Conservation (phyloP, 495 filamentous ascomycete species). For the Monascus purpureus region DNA sequence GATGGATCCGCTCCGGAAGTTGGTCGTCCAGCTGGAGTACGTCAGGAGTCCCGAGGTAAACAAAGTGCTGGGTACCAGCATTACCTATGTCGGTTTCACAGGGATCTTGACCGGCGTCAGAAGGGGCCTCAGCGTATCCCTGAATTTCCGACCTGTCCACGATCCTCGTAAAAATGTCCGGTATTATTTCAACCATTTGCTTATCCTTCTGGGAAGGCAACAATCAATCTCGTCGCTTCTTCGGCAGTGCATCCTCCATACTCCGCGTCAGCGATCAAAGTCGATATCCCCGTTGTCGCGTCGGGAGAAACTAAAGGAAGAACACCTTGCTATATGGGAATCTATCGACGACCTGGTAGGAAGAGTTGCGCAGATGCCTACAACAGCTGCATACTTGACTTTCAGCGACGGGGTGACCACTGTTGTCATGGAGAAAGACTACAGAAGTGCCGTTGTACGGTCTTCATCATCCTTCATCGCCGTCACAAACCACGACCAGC, state of each 20-base stretch:
- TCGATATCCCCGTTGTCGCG: background rate
- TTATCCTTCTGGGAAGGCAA: conserved; percentile 43
- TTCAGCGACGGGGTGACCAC: conserved; percentile 34
- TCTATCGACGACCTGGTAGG: conserved; percentile 14
- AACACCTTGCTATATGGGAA: conserved; percentile 2
- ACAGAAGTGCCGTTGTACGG: conserved; percentile 23
- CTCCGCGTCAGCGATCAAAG: background rate
- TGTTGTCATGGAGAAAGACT: conserved; percentile 45
- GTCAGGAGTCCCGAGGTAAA: conserved; percentile 15
- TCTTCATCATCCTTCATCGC: conserved; percentile 36
- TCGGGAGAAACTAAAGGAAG: background rate
- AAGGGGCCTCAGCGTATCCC: conserved; percentile 39
- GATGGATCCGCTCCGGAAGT: conserved; percentile 42
- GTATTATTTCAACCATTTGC: conserved; percentile 35
- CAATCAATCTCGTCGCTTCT: conserved; percentile 42
- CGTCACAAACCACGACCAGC: conserved; percentile 41
- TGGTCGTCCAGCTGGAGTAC: conserved; percentile 47
- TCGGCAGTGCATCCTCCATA: conserved; percentile 27
- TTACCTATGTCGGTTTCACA: conserved; percentile 52
- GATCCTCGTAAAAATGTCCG: conserved; percentile 23
- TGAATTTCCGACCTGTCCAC: conserved; percentile 53
- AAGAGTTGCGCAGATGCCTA: conserved; percentile 18
- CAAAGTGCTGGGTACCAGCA: conserved; percentile 38
- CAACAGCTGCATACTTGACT: conserved; percentile 46
- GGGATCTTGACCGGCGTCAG: conserved; percentile 48